Evolutionary conservation across 2,329 filamentous ascomycete species (phyloP), one percentile per base, ranked within the genome.

Genomic region (Albifimbria verrucaria): DNA sequence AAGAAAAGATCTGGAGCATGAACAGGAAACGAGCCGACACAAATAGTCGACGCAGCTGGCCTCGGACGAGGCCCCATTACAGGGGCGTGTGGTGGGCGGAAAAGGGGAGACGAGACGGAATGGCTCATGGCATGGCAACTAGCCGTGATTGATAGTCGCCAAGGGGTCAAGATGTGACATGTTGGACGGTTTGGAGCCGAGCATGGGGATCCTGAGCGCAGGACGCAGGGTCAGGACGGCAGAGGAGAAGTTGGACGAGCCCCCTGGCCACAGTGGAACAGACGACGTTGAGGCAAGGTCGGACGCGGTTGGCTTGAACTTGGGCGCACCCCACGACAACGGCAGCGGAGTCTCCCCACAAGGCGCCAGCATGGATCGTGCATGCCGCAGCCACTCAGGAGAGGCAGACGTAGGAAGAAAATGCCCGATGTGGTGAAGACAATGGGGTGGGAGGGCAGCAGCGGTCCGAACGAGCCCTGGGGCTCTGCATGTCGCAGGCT

Each of bases 1-100:
- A 59, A 59, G 62, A 63, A 62, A 60, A 61, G 62, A 60, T 54
- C 55, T 57, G 59, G 55, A 55, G 57, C 26, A 32, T 32, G 26
- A 32, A 15, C 9, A 9, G 26, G 26, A 32, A 32, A 32, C 26
- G 26, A 32, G 26, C 26, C 26, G 26, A 32, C 26, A 57, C 66
- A 68, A 62, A 64, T 66, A 63, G 55, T 64, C 59, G 57, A 56
- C 56, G 57, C 54, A 15, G 15, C 15, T 7, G 26, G 7, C 15
- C 26, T 32, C 26, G 15, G 9, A 32, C 15, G 7, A n/a, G 26
- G 26, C 26, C 9, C 26, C 7, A 32, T 7, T 15, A 15, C 26
- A 32, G 26, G 26, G 26, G 26, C 15, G 7, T 32, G n/a, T n/a
- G n/a, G n/a, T n/a, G n/a, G n/a, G n/a, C n/a, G n/a, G n/a, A 7